Percentiles rank a stretch among this genome's conserved stretches.
Conservation (phyloP, 1,284 basidiomycete species). For the Xanthoconium separans region DNA sequence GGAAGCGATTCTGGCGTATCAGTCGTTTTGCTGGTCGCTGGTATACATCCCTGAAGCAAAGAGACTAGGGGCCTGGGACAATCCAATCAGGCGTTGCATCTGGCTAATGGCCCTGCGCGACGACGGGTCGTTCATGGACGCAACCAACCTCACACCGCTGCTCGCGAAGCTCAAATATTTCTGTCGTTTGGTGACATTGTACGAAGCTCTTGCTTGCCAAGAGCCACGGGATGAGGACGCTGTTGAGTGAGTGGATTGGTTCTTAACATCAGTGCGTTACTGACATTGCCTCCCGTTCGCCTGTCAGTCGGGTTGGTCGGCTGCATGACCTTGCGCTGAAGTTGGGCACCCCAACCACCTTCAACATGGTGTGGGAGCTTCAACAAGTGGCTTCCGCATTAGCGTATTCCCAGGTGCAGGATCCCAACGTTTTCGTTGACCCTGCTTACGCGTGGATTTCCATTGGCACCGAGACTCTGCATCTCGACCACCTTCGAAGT, state of each 20-base stretch:
- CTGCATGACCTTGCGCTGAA: neutral
- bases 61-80: neutral
- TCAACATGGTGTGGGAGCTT: conserved; percentile 12
- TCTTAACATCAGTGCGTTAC: neutral
- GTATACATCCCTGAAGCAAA: neutral
- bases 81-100: conserved; percentile 1
- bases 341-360: neutral
- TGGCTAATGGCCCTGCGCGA: conserved; percentile 9
- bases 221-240: neutral
- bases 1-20: neutral
- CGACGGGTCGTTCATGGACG: conserved; percentile 6
- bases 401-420: neutral
- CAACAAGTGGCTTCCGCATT: conserved; percentile 1
- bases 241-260: neutral
- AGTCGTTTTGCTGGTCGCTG: conserved; percentile 8
- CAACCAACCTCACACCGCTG: neutral
- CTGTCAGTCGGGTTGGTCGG: neutral
- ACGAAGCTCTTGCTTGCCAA: neutral
- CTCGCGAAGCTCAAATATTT: conserved; percentile 16
- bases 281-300: neutral
- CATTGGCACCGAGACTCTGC: neutral
- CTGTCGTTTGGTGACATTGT: neutral
- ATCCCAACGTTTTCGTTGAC: conserved; percentile 2
- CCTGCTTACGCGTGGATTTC: neutral
- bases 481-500: neutral